Conservation (phyloP, 2,329 filamentous ascomycete genomes). For the Dissoconium aciculare region DNA sequence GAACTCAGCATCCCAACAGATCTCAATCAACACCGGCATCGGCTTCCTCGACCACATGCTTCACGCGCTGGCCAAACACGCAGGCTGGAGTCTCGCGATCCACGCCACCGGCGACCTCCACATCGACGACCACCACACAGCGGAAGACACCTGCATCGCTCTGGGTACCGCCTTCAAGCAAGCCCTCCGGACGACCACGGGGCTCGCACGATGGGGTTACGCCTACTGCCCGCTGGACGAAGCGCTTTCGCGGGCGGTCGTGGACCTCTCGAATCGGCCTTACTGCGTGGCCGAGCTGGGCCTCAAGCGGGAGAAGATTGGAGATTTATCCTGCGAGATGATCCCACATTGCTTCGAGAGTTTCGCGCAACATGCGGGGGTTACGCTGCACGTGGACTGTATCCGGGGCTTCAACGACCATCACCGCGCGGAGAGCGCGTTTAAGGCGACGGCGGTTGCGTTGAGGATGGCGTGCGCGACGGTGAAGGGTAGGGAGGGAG, state of each 20-base stretch:
- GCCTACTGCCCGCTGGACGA: constrained; percentile 93
- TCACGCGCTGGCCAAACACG: constrained; percentile 89
- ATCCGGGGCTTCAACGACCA: constrained; percentile 86
- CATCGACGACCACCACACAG: constrained; percentile 97
- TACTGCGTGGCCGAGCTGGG: constrained; percentile 73
- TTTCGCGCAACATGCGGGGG: constrained; percentile 76
- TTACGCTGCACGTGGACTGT: constrained; percentile 93
- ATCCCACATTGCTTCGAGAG: constrained; percentile 88
- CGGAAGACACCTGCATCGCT: constrained; percentile 87
- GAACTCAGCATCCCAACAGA: constrained; percentile 67
- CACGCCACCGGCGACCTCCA: constrained; percentile 78
- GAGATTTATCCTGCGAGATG: constrained; percentile 90
- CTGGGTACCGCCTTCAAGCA: constrained; percentile 70
- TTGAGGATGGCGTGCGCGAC: constrained; percentile 60
- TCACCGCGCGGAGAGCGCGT: constrained; percentile 88
- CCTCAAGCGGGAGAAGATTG: constrained; percentile 80
- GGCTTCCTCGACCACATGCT: constrained; percentile 99
- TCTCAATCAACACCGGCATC: constrained; percentile 81
- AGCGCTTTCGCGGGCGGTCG: constrained; percentile 79
- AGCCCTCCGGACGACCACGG: constrained; percentile 62
- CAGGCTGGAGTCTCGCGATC: constrained; percentile 79
- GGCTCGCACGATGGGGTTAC: constrained; percentile 77
- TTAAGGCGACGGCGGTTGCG: constrained; percentile 88
- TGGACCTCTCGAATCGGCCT: constrained; percentile 87
- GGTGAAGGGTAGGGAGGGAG: constrained; percentile 68